Conservation (phyloP, 495 filamentous ascomycete species). For the Xylaria telfairii region DNA sequence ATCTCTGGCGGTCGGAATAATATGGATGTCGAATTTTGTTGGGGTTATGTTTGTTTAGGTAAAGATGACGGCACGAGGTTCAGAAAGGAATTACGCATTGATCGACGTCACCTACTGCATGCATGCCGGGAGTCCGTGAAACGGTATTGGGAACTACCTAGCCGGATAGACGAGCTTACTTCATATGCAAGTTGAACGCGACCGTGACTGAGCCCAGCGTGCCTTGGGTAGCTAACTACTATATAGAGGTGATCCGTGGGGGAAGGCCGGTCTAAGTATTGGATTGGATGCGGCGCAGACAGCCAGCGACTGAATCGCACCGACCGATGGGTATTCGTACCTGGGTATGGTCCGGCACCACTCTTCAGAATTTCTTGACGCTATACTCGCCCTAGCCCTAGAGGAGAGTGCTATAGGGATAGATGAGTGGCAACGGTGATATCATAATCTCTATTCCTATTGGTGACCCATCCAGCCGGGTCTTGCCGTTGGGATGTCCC, state of each 20-base stretch:
- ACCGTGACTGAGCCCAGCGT: not conserved
- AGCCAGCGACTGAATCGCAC: not conserved
- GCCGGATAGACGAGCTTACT: slow-evolving; percentile 2
- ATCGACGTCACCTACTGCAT: slow-evolving; percentile 19
- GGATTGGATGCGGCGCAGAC: not conserved
- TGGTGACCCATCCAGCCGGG: slow-evolving; percentile 22
- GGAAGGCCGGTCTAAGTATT: not conserved
- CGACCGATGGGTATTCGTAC: not conserved
- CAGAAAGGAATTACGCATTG: not conserved
- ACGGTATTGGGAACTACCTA: not conserved
- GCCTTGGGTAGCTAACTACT: not conserved
- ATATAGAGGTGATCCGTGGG: slow-evolving; percentile 4
- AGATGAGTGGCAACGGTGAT: not conserved
- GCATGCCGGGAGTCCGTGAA: slow-evolving; percentile 8
- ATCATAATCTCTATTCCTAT: not conserved
- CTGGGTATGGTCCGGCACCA: not conserved
- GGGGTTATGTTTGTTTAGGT: not conserved
- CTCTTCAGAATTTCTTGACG: not conserved
- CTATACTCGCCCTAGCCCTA: not conserved
- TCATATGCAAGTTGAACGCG: slow-evolving; percentile 2
- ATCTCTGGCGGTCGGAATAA: not conserved
- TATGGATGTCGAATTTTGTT: not conserved
- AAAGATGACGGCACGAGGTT: not conserved
- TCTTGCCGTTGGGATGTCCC: slow-evolving; percentile 22
- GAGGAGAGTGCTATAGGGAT: not conserved